phyloP scores from a whole-genome alignment of 1,284 basidiomycete species.

The Rhodotorula sp. region DNA sequence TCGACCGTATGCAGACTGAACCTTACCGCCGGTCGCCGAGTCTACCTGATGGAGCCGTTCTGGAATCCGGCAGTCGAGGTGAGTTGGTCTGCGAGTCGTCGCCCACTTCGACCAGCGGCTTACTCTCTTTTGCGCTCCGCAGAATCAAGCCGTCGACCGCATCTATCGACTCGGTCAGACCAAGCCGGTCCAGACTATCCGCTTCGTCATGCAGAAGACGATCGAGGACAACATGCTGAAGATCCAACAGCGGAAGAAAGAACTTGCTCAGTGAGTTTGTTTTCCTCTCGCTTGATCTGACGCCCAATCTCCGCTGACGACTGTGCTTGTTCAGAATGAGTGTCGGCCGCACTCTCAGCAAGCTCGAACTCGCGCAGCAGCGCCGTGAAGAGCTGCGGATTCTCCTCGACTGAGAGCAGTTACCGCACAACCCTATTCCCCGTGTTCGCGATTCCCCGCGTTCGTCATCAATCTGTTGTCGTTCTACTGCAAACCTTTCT shows the following conservation, averaged over 20 bases:
- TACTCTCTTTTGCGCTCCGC: background rate
- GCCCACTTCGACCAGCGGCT: background rate
- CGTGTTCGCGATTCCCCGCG: background rate
- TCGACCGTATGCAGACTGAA: conserved; percentile 36
- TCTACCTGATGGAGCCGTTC: conserved; percentile 68
- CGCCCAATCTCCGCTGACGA: background rate
- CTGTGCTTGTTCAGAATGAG: conserved; percentile 37
- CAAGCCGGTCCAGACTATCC: conserved; percentile 80
- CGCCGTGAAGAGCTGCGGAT: conserved; percentile 44
- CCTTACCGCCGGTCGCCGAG: conserved; percentile 46
- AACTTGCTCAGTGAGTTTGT: conserved; percentile 69
- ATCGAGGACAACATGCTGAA: conserved; percentile 68
- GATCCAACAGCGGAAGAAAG: conserved; percentile 93
- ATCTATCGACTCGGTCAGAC: conserved; percentile 93
- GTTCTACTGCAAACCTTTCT: background rate
- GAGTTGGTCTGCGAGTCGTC: background rate
- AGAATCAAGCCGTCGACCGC: conserved; percentile 66
- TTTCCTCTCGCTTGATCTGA: background rate
- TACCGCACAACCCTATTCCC: background rate
- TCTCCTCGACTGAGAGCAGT: conserved; percentile 25
- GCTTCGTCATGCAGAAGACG: conserved; percentile 87
- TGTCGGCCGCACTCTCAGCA: conserved; percentile 45
- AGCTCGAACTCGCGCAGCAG: conserved; percentile 44
- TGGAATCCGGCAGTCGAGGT: conserved; percentile 56
- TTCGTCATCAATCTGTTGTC: background rate